A percentile compares a stretch with the other conserved stretches of the same genome.
phyloP scores from a whole-genome alignment of 1,284 basidiomycete genomes.

The Phlebopus sp. region DNA sequence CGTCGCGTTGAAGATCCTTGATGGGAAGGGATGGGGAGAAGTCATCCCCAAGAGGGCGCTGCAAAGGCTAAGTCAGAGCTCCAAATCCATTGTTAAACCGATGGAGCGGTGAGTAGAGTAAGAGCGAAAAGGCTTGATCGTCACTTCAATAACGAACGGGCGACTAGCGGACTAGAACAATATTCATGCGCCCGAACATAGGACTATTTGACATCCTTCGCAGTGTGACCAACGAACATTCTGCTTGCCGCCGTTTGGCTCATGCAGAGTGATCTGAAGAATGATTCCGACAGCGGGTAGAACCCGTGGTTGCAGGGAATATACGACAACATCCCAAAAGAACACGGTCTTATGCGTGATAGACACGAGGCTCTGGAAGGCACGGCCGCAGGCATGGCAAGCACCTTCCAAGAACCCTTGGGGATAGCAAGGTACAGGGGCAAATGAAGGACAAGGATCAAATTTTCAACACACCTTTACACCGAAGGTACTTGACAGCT shows the following conservation, averaged over 20 bases:
- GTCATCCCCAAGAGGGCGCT: slow-evolving; percentile 42
- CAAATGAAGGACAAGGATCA: not conserved
- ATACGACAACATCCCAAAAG: not conserved
- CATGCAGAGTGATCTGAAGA: too few relatives aligned
- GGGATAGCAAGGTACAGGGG: slow-evolving; percentile 7
- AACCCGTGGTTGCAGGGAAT: not conserved
- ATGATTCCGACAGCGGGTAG: too few relatives aligned
- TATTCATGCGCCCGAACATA: not conserved
- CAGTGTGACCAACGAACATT: too few relatives aligned
- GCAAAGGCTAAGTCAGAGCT: slow-evolving; percentile 13
- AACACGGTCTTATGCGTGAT: slow-evolving; percentile 3
- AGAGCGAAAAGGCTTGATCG: not conserved
- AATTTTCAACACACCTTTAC: slow-evolving; percentile 50
- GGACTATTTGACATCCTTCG: not conserved
- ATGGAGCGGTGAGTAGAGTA: not conserved
- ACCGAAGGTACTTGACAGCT: slow-evolving; percentile 71
- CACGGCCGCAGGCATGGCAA: slow-evolving; percentile 10
- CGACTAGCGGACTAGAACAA: not conserved
- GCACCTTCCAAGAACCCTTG: not conserved
- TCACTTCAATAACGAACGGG: not conserved
- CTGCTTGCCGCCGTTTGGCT: too few relatives aligned
- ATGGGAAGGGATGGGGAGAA: slow-evolving; percentile 34
- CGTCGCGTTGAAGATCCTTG: slow-evolving; percentile 40
- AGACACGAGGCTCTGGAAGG: slow-evolving; percentile 21
- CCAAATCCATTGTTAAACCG: not conserved